These are phyloP conservation scores for Yamadazyma songkhlaensis DNA, from an alignment of 1,139 yeast genomes.

Conservation along the genomic window DNA sequence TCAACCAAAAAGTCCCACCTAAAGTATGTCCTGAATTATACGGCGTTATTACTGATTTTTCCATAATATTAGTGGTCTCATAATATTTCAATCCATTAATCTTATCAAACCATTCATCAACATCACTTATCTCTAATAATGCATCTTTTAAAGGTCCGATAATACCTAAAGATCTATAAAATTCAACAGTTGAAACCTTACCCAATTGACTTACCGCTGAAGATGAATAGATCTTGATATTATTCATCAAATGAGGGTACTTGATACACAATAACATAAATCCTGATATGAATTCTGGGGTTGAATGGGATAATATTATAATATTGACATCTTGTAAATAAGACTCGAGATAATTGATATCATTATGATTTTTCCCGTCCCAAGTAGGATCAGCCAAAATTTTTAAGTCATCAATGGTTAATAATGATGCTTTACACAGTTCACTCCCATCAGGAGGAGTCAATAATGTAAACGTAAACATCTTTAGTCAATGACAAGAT, in stretches of 20 bases:
- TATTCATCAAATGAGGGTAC: conserved; percentile 58
- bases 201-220: conserved; percentile 87
- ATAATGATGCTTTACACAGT: conserved; percentile 40
- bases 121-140: conserved; percentile 64
- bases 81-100: conserved; percentile 71
- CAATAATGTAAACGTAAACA: conserved; percentile 43
- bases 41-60: conserved; percentile 67
- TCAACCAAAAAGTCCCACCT: conserved; percentile 89
- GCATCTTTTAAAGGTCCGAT: conserved; percentile 71
- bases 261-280: conserved; percentile 63
- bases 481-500: conserved; percentile 9
- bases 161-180: conserved; percentile 68
- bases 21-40: conserved; percentile 89
- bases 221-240: conserved; percentile 81
- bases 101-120: conserved; percentile 76
- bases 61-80: conserved; percentile 67
- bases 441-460: conserved; percentile 29
- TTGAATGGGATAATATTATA: conserved; percentile 80
- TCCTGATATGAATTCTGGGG: conserved; percentile 79
- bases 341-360: conserved; percentile 41
- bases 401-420: conserved; percentile 47
- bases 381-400: conserved; percentile 73
- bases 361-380: conserved; percentile 49
- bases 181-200: conserved; percentile 77
- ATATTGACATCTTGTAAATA: conserved; percentile 55